Evolutionary conservation across 2,329 filamentous ascomycete genomes (phyloP).

Genomic region (Phoma sp.): DNA sequence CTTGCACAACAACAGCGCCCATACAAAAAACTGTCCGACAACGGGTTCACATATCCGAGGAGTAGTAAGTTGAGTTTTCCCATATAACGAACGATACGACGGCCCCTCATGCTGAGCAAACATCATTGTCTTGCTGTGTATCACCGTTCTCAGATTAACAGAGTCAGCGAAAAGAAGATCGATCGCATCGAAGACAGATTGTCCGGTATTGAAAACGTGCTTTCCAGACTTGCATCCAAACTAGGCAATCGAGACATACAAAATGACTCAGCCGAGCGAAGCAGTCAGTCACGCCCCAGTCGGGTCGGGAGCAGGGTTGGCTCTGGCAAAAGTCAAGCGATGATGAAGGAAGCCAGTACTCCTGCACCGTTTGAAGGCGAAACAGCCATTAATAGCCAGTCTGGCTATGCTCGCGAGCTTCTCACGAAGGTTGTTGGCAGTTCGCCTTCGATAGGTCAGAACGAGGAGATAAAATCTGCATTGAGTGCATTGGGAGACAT

Average conservation of each 20-base stretch:
- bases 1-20: conserved; percentile 43
- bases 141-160: too few species aligned
- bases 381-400: conserved; percentile 58
- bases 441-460: conserved; percentile 43
- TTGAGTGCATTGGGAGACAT: conserved; percentile 44
- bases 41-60: conserved; percentile 47
- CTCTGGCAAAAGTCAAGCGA: conserved; percentile 20
- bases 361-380: conserved; percentile 57
- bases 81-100: too few species aligned
- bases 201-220: conserved; percentile 55
- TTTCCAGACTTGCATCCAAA: conserved; percentile 47
- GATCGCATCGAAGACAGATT: conserved; percentile 61
- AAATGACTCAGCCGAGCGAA: conserved; percentile 28
- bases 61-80: conserved; percentile 49
- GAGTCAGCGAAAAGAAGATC: conserved; percentile 59
- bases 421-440: conserved; percentile 51
- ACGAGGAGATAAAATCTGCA: conserved; percentile 44
- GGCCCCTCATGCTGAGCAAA: too few species aligned
- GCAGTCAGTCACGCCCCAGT: conserved; percentile 36
- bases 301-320: conserved; percentile 21
- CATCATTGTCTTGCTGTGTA: too few species aligned
- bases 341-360: conserved; percentile 35
- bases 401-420: conserved; percentile 56
- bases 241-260: conserved; percentile 36
- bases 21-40: conserved; percentile 43